Percentiles rank a stretch among this genome's conserved stretches.
Evolutionary conservation across 2,329 filamentous ascomycete genomes (phyloP).

Genomic region (Monosporascus sp.): DNA sequence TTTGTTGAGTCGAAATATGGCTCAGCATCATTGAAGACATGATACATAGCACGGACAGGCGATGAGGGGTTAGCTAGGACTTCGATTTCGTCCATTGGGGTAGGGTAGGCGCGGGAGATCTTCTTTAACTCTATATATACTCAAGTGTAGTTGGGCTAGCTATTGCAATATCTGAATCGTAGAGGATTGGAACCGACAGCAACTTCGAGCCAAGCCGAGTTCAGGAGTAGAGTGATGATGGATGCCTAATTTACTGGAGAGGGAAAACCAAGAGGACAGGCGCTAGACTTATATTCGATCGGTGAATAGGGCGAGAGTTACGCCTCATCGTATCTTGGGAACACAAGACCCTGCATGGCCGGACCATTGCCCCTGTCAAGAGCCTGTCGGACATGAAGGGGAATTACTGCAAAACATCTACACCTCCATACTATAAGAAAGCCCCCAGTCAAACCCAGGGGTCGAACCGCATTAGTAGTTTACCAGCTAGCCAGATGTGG

Average conservation of each 20-base stretch:
- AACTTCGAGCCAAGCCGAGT: background rate
- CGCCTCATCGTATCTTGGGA: too few relatives aligned
- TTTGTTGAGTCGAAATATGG: conserved; percentile 28
- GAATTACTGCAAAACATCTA: too few relatives aligned
- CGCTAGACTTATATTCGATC: background rate
- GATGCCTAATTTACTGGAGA: background rate
- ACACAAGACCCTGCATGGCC: too few relatives aligned
- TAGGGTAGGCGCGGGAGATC: background rate
- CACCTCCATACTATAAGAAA: background rate
- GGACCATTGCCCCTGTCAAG: too few relatives aligned
- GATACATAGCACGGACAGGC: conserved; percentile 26
- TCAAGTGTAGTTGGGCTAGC: background rate
- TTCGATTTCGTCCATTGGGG: conserved; percentile 28
- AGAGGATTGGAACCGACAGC: background rate
- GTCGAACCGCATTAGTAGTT: background rate
- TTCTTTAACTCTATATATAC: background rate
- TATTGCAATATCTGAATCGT: background rate
- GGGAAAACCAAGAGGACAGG: background rate
- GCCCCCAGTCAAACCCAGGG: background rate
- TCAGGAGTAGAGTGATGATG: background rate
- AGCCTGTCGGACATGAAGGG: too few relatives aligned
- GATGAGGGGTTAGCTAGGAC: conserved; percentile 27
- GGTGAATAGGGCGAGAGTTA: background rate
- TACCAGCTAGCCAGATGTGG: background rate
- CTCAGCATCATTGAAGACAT: conserved; percentile 31